Evolutionary conservation across 2,329 filamentous ascomycete genomes (phyloP), one percentile per base, ranked within the genome.

Genomic region (Cladosporium austrohemisphaericum): DNA sequence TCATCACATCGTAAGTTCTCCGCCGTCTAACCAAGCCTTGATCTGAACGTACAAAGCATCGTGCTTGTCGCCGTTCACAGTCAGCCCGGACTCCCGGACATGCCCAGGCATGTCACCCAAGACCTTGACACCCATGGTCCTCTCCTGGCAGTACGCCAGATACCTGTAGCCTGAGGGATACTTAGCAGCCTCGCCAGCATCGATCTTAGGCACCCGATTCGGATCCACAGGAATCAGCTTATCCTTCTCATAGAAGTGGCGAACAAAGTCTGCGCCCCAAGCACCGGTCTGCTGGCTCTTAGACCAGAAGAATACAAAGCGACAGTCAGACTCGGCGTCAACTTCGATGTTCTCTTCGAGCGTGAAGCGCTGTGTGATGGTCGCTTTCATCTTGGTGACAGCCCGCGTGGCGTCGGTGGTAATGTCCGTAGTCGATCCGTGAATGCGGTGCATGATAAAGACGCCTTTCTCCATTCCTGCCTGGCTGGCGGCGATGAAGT

Each of bases 161-260:
- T 70, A 73, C 51, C 69, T 66, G 53, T 76, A 76, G 0, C 74
- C 73, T 4, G 57, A 58, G 0, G 74, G 73, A 57, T 71, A 76
- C 9, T 55, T 52, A 29, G 62, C 59, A 26, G 75, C 54, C 52
- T 66, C 68, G 32, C 64, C 62, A 31, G 71, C 65, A 51, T 75
- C 68, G 2, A 77, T 50, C 5, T 50, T 43, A 0, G 74, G 74
- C 10, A 74, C 59, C 44, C 65, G 69, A 4, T 60, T 63, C 1
- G 73, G 72, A 51, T 75, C 69, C 1, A 73, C 70, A 5, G 66
- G 67, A 46, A 74, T 66, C 35, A 77, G 53, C 59, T 77, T 77
- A 58, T 38, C 75, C 65, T 77, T 77, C 60, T 77, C 75, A 52
- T 77, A 77, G 68, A 71, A 77, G 55, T 75, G 73, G 4, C 71